These are phyloP conservation scores for Fusarium hainanense DNA, from an alignment of 2,329 filamentous ascomycete species.

Conservation along the genomic window DNA sequence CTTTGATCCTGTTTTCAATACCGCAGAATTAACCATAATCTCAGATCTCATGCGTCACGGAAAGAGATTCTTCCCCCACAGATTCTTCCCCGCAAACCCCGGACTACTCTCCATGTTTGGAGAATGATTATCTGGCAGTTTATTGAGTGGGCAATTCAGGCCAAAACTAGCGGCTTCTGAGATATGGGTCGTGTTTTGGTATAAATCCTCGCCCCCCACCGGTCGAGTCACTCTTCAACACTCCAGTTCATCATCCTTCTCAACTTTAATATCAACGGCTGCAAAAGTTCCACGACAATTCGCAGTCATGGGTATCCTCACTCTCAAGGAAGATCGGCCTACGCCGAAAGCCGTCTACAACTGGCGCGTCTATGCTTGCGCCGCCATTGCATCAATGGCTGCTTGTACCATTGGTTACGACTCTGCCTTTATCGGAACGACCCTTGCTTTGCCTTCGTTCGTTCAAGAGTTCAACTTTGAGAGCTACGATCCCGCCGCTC, in stretches of 20 bases:
- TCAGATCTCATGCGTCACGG: constrained; percentile 33
- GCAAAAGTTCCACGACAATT: background rate
- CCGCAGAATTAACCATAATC: constrained; percentile 30
- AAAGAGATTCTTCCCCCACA: constrained; percentile 47
- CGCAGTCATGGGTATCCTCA: constrained; percentile 58
- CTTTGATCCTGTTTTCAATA: background rate
- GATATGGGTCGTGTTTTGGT: constrained; percentile 23
- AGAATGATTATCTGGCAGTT: constrained; percentile 19
- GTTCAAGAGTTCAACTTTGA: constrained; percentile 73
- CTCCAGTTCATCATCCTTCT: constrained; percentile 24
- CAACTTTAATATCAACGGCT: constrained; percentile 14
- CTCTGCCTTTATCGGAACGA: constrained; percentile 82
- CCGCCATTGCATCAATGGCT: constrained; percentile 65
- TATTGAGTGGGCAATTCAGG: constrained; percentile 10
- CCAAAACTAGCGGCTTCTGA: background rate
- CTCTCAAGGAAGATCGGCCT: constrained; percentile 66
- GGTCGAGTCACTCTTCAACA: constrained; percentile 6
- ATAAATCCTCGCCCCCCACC: constrained; percentile 42
- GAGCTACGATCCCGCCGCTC: constrained; percentile 57
- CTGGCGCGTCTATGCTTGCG: constrained; percentile 68
- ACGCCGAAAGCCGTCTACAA: constrained; percentile 69
- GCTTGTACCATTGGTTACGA: constrained; percentile 71
- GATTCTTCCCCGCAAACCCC: constrained; percentile 45
- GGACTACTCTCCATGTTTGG: constrained; percentile 40
- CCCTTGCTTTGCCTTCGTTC: constrained; percentile 77